These are phyloP conservation scores for Phaeophleospora eucalypticola DNA, from an alignment of 2,329 filamentous ascomycete genomes.

Conservation along the genomic window DNA sequence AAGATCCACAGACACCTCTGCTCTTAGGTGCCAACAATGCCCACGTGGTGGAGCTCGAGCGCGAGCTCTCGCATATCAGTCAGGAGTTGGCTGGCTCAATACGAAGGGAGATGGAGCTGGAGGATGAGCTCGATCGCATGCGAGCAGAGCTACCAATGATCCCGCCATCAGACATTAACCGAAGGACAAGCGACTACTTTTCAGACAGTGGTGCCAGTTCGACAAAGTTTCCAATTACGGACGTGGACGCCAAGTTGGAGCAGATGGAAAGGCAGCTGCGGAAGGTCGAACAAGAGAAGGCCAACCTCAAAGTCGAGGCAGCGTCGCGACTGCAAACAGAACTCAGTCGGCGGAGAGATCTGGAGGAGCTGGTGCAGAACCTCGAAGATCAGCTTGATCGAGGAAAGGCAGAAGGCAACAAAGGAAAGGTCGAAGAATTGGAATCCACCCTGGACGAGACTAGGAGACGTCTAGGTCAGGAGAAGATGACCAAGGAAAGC, in stretches of 20 bases:
- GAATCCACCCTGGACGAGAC: slow-evolving; percentile 78
- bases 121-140: slow-evolving; percentile 84
- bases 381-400: slow-evolving; percentile 74
- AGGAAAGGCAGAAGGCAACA: slow-evolving; percentile 35
- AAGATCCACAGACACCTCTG: slow-evolving; percentile 45
- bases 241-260: slow-evolving; percentile 53
- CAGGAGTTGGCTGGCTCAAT: slow-evolving; percentile 89
- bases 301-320: slow-evolving; percentile 77
- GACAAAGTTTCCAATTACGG: slow-evolving; percentile 66
- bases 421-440: slow-evolving; percentile 68
- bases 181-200: slow-evolving; percentile 93
- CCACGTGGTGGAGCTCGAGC: slow-evolving; percentile 83
- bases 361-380: slow-evolving; percentile 80
- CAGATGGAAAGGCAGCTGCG: slow-evolving; percentile 81
- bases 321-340: slow-evolving; percentile 86
- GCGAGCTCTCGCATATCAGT: slow-evolving; percentile 89
- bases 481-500: slow-evolving; percentile 82
- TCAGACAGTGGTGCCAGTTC: slow-evolving; percentile 93
- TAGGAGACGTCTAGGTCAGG: slow-evolving; percentile 74
- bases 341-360: slow-evolving; percentile 65
- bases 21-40: slow-evolving; percentile 43
- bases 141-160: slow-evolving; percentile 67
- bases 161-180: slow-evolving; percentile 44
- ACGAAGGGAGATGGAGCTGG: slow-evolving; percentile 89
- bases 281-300: slow-evolving; percentile 84